Evolutionary conservation across 2,329 filamentous ascomycete species (phyloP).

Genomic region (Pestalotiopsis sp.): DNA sequence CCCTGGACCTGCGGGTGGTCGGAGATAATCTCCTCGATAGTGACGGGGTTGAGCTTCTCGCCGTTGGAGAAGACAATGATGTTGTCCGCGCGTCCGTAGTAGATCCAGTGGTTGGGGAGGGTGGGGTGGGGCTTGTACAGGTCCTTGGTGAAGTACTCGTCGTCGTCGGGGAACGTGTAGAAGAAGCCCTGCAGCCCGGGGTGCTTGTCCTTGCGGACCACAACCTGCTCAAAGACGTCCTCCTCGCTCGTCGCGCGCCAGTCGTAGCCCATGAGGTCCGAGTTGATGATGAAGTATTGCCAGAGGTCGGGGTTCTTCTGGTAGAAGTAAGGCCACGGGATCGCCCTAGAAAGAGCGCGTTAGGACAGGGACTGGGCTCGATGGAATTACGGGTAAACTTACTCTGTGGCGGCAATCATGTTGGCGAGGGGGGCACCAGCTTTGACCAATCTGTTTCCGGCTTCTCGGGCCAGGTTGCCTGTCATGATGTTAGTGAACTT

Average conservation of each 20-base stretch:
- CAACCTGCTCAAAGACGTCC: slow-evolving; percentile 30
- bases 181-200: slow-evolving; percentile 35
- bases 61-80: slow-evolving; percentile 52
- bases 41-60: slow-evolving; percentile 52
- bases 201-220: slow-evolving; percentile 23
- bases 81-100: slow-evolving; percentile 42
- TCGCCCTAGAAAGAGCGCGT: slow-evolving; percentile 27
- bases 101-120: slow-evolving; percentile 37
- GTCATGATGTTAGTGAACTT: slow-evolving; percentile 1
- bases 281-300: slow-evolving; percentile 45
- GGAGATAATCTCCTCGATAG: slow-evolving; percentile 41
- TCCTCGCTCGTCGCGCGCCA: slow-evolving; percentile 33
- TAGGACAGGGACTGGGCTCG: slow-evolving; percentile 7
- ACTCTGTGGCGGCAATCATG: slow-evolving; percentile 45
- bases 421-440: slow-evolving; percentile 37
- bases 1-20: slow-evolving; percentile 40
- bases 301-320: slow-evolving; percentile 36
- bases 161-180: slow-evolving; percentile 38
- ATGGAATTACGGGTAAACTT: slow-evolving; percentile 16
- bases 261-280: slow-evolving; percentile 41
- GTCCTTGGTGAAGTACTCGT: slow-evolving; percentile 47
- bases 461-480: slow-evolving; percentile 38
- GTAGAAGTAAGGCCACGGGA: slow-evolving; percentile 34
- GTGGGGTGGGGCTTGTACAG: slow-evolving; percentile 43
- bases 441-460: slow-evolving; percentile 38